Evolutionary conservation across 768 basidiomycete species (phyloP).

Genomic region (Leccinum uliginosum): DNA sequence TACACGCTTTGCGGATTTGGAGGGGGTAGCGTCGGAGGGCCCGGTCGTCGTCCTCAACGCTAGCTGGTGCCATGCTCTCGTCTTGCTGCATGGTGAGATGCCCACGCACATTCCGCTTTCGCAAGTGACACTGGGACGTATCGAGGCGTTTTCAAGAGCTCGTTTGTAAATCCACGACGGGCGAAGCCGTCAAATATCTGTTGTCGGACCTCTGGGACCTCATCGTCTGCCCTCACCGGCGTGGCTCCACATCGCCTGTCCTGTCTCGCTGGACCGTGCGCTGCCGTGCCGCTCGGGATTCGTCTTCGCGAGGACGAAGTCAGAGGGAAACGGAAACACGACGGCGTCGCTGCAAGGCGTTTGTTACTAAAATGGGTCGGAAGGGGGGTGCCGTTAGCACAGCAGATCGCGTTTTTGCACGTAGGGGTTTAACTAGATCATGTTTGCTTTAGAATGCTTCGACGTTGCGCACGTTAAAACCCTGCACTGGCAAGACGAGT

Average conservation of each 20-base stretch:
- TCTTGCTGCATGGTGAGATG: constrained; percentile 7
- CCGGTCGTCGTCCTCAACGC: constrained; percentile 36
- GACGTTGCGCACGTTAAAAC: not conserved
- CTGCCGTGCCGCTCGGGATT: constrained; percentile 30
- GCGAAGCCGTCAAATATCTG: constrained; percentile 4
- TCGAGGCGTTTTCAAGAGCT: constrained; percentile 16
- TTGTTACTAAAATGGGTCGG: constrained; percentile 19
- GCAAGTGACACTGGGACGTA: constrained; percentile 14
- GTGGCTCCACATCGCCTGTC: constrained; percentile 40
- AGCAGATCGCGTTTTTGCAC: constrained; percentile 27
- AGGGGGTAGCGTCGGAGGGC: constrained; percentile 26
- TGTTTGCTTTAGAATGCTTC: not conserved
- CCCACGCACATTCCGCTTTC: constrained; percentile 22
- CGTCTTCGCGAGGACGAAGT: not conserved
- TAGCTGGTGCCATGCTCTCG: constrained; percentile 23
- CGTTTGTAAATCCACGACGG: not conserved
- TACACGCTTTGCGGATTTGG: constrained; percentile 22
- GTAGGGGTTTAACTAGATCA: constrained; percentile 18
- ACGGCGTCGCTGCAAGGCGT: constrained; percentile 16
- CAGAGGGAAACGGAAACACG: constrained; percentile 10
- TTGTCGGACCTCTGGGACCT: constrained; percentile 26
- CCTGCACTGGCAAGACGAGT: not conserved
- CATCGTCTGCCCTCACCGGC: constrained; percentile 22
- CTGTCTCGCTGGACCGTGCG: constrained; percentile 29
- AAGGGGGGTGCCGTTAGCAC: constrained; percentile 15